Evolutionary conservation across 306 rosid genomes (phyloP).

Genomic region (Arachis stenosperma): DNA sequence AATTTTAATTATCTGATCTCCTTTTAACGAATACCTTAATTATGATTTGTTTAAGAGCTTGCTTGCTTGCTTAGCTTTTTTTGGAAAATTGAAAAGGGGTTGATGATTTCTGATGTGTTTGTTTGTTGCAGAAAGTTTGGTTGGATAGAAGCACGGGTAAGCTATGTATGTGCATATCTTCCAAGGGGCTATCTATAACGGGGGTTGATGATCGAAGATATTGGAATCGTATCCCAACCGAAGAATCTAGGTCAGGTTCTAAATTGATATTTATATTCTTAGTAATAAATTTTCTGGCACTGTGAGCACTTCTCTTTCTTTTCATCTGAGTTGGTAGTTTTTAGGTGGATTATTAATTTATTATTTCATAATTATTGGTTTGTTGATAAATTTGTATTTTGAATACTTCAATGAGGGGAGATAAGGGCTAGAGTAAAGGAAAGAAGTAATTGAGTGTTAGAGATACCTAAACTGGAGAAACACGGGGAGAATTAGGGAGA

Average conservation of each 20-base stretch:
- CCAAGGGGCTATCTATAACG: constrained; percentile 71
- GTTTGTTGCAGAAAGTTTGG: constrained; percentile 69
- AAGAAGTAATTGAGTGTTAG: constrained; percentile 6
- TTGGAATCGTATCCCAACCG: constrained; percentile 57
- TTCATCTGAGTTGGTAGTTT: constrained; percentile 22
- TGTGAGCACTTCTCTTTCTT: constrained; percentile 27
- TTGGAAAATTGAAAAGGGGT: neutral
- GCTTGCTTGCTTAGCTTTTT: neutral
- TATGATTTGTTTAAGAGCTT: neutral
- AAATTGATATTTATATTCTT: neutral
- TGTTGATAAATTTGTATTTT: constrained; percentile 16
- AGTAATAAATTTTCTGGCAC: constrained; percentile 19
- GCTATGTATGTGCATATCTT: constrained; percentile 63
- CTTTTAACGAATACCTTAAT: neutral
- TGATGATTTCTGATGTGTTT: constrained; percentile 19
- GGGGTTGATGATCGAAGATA: constrained; percentile 72
- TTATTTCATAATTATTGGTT: neutral
- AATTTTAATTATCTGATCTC: too few species aligned
- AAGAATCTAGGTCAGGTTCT: constrained; percentile 68
- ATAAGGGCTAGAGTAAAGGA: constrained; percentile 7
- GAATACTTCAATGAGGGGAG: constrained; percentile 3
- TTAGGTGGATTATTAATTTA: constrained; percentile 34
- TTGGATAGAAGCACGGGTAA: constrained; percentile 66
- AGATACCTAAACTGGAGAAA: neutral
- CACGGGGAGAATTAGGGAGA: neutral